Conservation (phyloP, 2,329 filamentous ascomycete genomes). For the Anthostomella pinea region DNA sequence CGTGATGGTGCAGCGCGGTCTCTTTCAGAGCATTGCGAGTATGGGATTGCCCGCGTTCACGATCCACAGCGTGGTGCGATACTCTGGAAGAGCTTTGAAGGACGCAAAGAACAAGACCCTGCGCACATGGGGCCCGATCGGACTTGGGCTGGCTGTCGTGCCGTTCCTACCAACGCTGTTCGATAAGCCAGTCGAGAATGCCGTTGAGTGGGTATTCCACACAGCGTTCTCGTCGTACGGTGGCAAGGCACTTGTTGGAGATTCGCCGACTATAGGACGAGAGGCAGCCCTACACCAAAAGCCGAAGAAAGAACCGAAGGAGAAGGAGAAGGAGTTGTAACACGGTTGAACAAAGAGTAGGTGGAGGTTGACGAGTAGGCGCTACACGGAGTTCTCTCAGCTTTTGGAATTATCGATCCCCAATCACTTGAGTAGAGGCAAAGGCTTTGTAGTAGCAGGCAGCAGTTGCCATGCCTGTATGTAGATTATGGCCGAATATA, state of each 20-base stretch:
- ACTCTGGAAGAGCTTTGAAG: slow-evolving; percentile 85
- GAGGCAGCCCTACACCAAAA: slow-evolving; percentile 44
- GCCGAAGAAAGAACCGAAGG: slow-evolving; percentile 44
- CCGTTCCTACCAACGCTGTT: slow-evolving; percentile 83
- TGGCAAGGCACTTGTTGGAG: slow-evolving; percentile 55
- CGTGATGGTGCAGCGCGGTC: slow-evolving; percentile 84
- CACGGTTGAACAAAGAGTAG: slow-evolving; percentile 43
- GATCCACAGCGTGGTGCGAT: slow-evolving; percentile 88
- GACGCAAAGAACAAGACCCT: slow-evolving; percentile 71
- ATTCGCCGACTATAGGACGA: slow-evolving; percentile 52
- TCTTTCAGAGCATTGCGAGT: slow-evolving; percentile 86
- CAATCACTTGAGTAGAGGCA: background rate
- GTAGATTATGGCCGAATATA: slow-evolving; percentile 3
- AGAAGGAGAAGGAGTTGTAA: slow-evolving; percentile 35
- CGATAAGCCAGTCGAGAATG: slow-evolving; percentile 88
- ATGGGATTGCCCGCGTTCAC: slow-evolving; percentile 95
- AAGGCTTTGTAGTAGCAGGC: background rate
- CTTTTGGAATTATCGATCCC: slow-evolving; percentile 7
- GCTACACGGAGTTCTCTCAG: slow-evolving; percentile 17
- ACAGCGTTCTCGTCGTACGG: slow-evolving; percentile 73
- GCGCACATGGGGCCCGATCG: slow-evolving; percentile 87
- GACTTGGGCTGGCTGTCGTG: slow-evolving; percentile 73
- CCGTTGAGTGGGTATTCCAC: slow-evolving; percentile 87
- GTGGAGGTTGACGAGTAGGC: slow-evolving; percentile 36
- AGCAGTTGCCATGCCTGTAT: slow-evolving; percentile 8